phyloP scores from a whole-genome alignment of 106 monocot species.

The Agapanthus africanus region DNA sequence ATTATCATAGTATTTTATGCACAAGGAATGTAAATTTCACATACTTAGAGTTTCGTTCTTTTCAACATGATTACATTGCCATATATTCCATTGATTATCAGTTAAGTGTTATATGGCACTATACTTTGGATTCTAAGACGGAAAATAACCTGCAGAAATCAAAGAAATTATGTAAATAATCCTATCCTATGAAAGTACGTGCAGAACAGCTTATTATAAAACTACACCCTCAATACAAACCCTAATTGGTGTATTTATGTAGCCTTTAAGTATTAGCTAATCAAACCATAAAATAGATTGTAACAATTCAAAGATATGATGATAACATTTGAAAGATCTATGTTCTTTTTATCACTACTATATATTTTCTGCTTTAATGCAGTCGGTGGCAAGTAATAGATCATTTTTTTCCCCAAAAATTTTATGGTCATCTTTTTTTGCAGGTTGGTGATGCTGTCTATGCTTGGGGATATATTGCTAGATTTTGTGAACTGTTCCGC shows the following conservation, averaged over 20 bases:
- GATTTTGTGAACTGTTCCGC: slow-evolving; percentile 19
- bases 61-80: background rate
- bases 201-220: background rate
- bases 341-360: background rate
- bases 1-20: background rate
- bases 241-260: background rate
- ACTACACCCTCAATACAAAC: background rate
- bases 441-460: slow-evolving; percentile 41
- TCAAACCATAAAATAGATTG: background rate
- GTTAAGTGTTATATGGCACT: background rate
- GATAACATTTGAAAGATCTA: background rate
- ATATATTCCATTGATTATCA: background rate
- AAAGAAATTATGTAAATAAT: background rate
- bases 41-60: background rate
- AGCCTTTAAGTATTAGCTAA: background rate
- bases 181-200: background rate
- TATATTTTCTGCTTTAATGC: background rate
- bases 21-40: background rate
- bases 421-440: slow-evolving; percentile 6
- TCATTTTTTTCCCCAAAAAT: background rate
- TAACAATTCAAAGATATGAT: background rate
- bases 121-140: background rate
- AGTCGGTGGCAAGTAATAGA: background rate
- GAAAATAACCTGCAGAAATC: background rate
- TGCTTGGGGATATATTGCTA: slow-evolving; percentile 40